Conservation (phyloP, 2,329 filamentous ascomycete species). For the Ophiostoma tasmaniense region DNA sequence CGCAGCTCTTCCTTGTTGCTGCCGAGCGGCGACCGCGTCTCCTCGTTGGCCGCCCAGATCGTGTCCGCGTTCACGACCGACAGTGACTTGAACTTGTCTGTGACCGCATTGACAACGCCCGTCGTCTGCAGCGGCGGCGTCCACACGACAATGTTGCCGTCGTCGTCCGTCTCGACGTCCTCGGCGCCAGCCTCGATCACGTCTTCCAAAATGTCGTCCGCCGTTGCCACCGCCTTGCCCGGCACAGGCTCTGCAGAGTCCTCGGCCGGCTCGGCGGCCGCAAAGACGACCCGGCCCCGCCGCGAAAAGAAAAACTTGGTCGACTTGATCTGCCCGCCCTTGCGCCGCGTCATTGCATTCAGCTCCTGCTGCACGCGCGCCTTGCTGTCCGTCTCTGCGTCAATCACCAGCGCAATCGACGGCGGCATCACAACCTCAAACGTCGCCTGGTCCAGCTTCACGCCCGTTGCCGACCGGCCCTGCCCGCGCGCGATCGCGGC, state of each 20-base stretch:
- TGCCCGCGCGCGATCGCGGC: constrained; percentile 80
- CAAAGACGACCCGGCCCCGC: constrained; percentile 66
- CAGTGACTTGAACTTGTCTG: constrained; percentile 36
- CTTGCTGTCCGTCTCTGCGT: constrained; percentile 79
- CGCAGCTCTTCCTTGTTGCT: constrained; percentile 49
- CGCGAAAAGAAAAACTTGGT: constrained; percentile 80
- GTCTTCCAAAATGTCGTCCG: constrained; percentile 69
- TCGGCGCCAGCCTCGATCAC: constrained; percentile 79
- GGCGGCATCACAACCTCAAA: constrained; percentile 75
- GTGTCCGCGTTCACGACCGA: constrained; percentile 70
- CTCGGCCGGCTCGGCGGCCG: constrained; percentile 58
- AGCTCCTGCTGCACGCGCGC: constrained; percentile 65
- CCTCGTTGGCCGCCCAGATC: constrained; percentile 74
- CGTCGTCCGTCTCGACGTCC: constrained; percentile 55
- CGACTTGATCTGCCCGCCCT: constrained; percentile 60
- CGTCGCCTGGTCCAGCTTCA: constrained; percentile 64
- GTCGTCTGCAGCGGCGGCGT: constrained; percentile 59
- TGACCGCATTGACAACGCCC: constrained; percentile 53
- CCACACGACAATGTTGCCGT: constrained; percentile 63
- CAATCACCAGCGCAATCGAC: constrained; percentile 70
- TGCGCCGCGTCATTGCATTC: constrained; percentile 59
- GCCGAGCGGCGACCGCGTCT: constrained; percentile 52
- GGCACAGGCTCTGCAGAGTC: constrained; percentile 34
- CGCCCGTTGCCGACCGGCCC: constrained; percentile 66
- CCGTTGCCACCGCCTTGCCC: constrained; percentile 44